Base-by-base conservation (phyloP, 1,284 basidiomycete genomes). In the Blastosporella zonata region DNA sequence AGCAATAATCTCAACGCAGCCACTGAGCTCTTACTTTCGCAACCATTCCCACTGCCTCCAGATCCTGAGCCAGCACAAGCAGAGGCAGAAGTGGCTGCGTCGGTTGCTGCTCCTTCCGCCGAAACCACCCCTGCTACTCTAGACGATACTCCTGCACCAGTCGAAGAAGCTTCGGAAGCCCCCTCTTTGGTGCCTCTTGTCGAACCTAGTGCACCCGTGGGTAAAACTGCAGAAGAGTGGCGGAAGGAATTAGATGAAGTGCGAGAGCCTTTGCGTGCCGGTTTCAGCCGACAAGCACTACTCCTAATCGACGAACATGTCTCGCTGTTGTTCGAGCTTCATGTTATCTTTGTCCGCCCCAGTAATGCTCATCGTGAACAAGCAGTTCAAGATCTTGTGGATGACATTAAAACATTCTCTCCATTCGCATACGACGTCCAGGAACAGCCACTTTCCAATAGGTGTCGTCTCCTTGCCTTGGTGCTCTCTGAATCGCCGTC, bases 1-100 rank as follows among this genome's bases (percentile, higher is more conserved):
- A 82, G 88, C 53, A 98, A 98, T 69, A 97, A 97, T 59, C 76
- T 97, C 57, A 86, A 78, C 31, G 84, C 89, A 5, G 97, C 97
- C 2, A 89, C 96, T 0, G 96, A 99, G 59, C 76, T 93, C 15
- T 76, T 99, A 1, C 73, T 99, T 18, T 79, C 81, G 1, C 85
- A 93, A 60, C 93, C 93, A 0, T 90, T 90, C 60, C 78, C 87
- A 2, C 78, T 93, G 47, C 79, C 81, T 25, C 78, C 82, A 6
- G 86, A 87, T 57, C 67, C 72, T n/a, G 70, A 67, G 62, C 40
- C 39, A 13, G 50, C n/a, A n/a, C n/a, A 47, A 21, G 35, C 22
- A 12, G n/a, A n/a, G n/a, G 38, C 20, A n/a, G 27, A 44, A 20
- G 18, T 36, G 2, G 35, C 36, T 21, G 41, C 43, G n/a, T 44